A percentile compares a stretch with the other conserved stretches of the same genome.
These are phyloP conservation scores for Xylaria nigripes DNA, from an alignment of 495 filamentous ascomycete genomes.

Conservation along the genomic window DNA sequence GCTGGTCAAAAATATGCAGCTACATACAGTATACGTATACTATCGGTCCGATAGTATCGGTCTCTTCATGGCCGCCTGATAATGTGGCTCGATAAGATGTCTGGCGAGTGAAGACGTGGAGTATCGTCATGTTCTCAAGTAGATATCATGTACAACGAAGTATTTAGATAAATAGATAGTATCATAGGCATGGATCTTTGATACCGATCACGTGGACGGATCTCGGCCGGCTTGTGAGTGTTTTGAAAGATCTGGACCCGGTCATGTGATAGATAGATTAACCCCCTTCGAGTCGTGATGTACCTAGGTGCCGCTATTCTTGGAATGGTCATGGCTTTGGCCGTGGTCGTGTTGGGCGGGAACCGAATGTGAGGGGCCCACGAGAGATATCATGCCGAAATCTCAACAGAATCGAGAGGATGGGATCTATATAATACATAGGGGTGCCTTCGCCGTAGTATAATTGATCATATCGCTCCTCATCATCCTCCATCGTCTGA, in stretches of 20 bases:
- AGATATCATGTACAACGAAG: neutral
- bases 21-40: too few species aligned
- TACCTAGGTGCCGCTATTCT: neutral
- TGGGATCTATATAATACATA: conserved; percentile 7
- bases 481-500: neutral
- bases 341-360: too few species aligned
- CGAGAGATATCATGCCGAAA: too few species aligned
- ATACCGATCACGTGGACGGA: conserved; percentile 12
- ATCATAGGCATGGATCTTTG: too few species aligned
- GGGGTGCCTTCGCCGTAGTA: too few species aligned
- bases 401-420: neutral
- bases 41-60: too few species aligned
- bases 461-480: neutral
- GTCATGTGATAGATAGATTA: conserved; percentile 10
- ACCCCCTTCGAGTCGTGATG: neutral
- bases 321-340: neutral
- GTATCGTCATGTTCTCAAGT: too few species aligned
- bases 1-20: too few species aligned
- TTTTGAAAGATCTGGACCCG: neutral
- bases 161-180: too few species aligned
- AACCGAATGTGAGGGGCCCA: too few species aligned
- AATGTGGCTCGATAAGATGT: neutral
- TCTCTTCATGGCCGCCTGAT: too few species aligned
- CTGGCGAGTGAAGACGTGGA: neutral
- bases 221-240: conserved; percentile 1